Base-by-base conservation (phyloP, 495 filamentous ascomycete species). In the Aspergillus indologenus region DNA sequence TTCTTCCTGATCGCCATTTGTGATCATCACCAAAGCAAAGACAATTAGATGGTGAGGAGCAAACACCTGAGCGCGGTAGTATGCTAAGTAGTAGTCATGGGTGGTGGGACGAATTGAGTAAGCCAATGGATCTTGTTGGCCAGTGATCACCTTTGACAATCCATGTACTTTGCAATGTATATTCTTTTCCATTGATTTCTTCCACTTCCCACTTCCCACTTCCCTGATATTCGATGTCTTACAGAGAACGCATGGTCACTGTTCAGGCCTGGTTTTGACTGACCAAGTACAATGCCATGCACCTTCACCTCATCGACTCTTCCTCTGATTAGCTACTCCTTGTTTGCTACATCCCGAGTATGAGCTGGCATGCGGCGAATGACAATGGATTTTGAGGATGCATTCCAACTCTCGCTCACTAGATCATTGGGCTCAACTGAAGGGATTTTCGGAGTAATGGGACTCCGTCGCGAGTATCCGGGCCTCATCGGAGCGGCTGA, bases 1-100 rank as follows among this genome's bases (percentile, higher is more conserved):
- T 76, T 26, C 68, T 79, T 60, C 68, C 71, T 57, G 60, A 64
- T 49, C 45, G 46, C 29, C 49, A 29, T 45, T 56, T 58, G 49
- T 69, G 58, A 65, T 18, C 22, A 34, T 29, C 26, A 49, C 43
- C 55, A 49, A 49, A 56, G 4, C 14, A 45, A 53, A 7, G 31
- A 44, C 14, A 1, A 23, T 22, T 42, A 15, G 42, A 12, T 43
- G 17, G 52, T 55, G 47, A 50, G 49, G 54, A 64, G 58, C 51
- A 67, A 66, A 60, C 61, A 57, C 52, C 57, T 54, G 45, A 19
- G 11, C 19, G 22, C 43, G 45, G 20, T 46, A 21, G 19, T 52
- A 45, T 31, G 18, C 40, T 18, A 29, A 1, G n/a, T n/a, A n/a
- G n/a, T n/a, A n/a, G n/a, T 45, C 29, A 31, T 29, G 51, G 23